A percentile compares a stretch with the other conserved stretches of the same genome.
phyloP scores from a whole-genome alignment of 139 green algal genomes.

The Haematococcus lacustris region DNA sequence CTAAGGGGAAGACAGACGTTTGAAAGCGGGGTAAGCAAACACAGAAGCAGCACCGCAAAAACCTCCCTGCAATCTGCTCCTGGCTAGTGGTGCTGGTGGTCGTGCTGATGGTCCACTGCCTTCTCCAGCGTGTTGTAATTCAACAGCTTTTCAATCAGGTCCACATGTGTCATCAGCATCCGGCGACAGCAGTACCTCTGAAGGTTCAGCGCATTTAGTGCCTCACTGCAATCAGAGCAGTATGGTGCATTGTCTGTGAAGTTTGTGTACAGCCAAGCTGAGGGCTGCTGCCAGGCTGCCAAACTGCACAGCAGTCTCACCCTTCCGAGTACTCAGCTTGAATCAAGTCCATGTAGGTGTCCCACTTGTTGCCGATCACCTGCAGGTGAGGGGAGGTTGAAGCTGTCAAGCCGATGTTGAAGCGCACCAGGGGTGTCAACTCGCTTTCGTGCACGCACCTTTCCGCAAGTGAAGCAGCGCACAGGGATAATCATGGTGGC shows the following conservation, averaged over 20 bases:
- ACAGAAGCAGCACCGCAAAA: no score
- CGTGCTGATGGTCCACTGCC: not conserved
- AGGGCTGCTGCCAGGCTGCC: no score
- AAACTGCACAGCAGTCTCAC: no score
- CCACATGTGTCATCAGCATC: conserved; percentile 98
- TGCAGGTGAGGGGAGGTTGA: conserved; percentile 25
- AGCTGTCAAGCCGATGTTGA: not conserved
- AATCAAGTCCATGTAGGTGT: conserved; percentile 95
- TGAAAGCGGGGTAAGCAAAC: no score
- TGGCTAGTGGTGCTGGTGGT: not conserved
- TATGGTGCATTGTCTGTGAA: not conserved
- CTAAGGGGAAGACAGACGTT: no score
- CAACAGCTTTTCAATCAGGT: conserved; percentile 98
- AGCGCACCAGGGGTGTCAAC: no score
- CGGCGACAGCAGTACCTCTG: conserved; percentile 96
- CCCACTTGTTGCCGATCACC: conserved; percentile 99
- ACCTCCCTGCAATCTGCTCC: no score
- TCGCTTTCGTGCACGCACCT: conserved; percentile 73
- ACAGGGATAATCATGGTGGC: conserved; percentile 95
- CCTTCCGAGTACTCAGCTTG: conserved; percentile 63
- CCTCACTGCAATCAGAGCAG: conserved; percentile 52
- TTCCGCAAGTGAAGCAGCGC: conserved; percentile 97
- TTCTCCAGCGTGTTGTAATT: conserved; percentile 94
- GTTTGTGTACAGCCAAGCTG: no score
- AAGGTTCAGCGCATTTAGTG: conserved; percentile 87